A percentile compares a stretch with the other conserved stretches of the same genome.
phyloP scores from a whole-genome alignment of 495 filamentous ascomycete species.

The Annulohypoxylon moriforme region DNA sequence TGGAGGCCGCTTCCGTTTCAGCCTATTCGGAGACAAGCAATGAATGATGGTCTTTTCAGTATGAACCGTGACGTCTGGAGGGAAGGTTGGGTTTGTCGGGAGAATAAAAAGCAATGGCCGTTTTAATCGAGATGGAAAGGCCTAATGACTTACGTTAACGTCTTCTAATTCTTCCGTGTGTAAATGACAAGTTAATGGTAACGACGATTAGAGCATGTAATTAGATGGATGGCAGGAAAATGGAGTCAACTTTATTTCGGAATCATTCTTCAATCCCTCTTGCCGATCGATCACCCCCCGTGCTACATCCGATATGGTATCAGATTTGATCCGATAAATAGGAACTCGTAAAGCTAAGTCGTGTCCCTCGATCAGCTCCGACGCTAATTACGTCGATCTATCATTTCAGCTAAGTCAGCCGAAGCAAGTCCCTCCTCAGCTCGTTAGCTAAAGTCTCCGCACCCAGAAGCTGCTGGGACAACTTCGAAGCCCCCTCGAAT shows the following conservation, averaged over 20 bases:
- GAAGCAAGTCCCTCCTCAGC: not conserved
- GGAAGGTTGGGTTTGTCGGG: not conserved
- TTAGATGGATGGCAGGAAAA: conserved; percentile 28
- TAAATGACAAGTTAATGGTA: conserved; percentile 40
- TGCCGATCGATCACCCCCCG: not conserved
- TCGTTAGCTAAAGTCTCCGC: not conserved
- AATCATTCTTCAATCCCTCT: not conserved
- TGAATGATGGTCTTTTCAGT: not conserved
- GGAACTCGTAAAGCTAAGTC: not conserved
- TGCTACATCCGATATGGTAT: conserved; percentile 14
- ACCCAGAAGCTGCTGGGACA: too few species aligned
- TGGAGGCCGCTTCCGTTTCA: conserved; percentile 48
- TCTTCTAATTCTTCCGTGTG: conserved; percentile 24
- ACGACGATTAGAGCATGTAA: conserved; percentile 33
- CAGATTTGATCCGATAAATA: not conserved
- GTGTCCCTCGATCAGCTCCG: not conserved
- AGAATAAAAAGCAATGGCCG: not conserved
- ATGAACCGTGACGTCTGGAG: not conserved
- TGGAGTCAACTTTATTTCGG: conserved; percentile 24
- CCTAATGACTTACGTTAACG: conserved; percentile 40
- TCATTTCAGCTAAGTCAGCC: not conserved
- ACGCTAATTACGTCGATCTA: not conserved
- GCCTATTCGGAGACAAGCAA: conserved; percentile 41
- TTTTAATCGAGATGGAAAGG: conserved; percentile 15
- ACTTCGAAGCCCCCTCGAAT: not conserved